Percentiles rank a stretch among this genome's conserved stretches.
Conservation (phyloP, 2,329 filamentous ascomycete genomes). For the Colletotrichum phormii region DNA sequence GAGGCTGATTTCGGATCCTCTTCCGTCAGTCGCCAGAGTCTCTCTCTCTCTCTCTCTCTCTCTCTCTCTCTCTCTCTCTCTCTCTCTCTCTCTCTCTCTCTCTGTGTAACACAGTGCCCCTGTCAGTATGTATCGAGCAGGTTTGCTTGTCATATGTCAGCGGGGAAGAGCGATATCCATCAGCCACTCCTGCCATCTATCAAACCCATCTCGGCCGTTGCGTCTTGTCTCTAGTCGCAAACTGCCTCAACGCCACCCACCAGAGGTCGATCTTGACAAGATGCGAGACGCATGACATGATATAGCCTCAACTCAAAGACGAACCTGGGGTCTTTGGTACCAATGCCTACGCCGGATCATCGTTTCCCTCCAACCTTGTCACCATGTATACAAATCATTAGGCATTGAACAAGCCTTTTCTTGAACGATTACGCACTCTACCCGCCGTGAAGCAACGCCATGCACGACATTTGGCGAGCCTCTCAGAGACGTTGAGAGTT, state of each 20-base stretch:
- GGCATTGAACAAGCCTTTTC: neutral
- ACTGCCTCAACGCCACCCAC: constrained; percentile 2
- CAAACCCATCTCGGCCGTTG: constrained; percentile 1
- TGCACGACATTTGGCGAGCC: constrained; percentile 18
- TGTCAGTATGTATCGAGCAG: neutral
- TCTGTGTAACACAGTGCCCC: constrained; percentile 22
- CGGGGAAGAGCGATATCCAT: constrained; percentile 23
- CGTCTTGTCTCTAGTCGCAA: constrained; percentile 6
- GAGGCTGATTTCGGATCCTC: neutral
- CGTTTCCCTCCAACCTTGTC: neutral
- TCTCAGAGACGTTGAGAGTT: constrained; percentile 5
- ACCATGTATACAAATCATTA: neutral
- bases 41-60: too few species aligned
- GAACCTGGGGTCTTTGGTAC: neutral
- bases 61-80: too few species aligned
- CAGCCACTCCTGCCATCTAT: constrained; percentile 24
- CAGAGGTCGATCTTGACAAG: neutral
- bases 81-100: too few species aligned
- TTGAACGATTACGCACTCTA: neutral
- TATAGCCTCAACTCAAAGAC: neutral
- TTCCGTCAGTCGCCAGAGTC: neutral
- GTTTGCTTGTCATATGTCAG: constrained; percentile 19
- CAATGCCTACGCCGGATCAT: neutral
- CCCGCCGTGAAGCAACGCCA: constrained; percentile 11
- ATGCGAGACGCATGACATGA: neutral